Percentiles rank a stretch among this genome's conserved stretches.
Evolutionary conservation across 306 rosid genomes (phyloP).

Genomic region (Cyamopsis tetragonoloba): DNA sequence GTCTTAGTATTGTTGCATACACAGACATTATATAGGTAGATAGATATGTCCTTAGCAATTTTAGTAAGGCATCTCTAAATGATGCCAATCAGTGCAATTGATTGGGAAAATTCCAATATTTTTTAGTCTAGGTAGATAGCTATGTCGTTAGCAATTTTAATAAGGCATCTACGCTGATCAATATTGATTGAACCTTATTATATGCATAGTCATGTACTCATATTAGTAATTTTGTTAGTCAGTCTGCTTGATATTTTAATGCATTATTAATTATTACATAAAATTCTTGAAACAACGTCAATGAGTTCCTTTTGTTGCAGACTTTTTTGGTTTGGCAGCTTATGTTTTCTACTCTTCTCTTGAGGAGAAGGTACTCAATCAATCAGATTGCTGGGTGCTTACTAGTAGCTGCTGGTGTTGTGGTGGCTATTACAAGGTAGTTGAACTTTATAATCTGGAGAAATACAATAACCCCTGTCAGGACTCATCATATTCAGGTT

Average conservation of each 20-base stretch:
- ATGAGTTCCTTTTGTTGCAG: constrained; percentile 44
- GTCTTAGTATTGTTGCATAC: neutral
- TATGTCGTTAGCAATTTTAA: no score
- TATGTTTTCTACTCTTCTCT: constrained; percentile 49
- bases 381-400: constrained; percentile 76
- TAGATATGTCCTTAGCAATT: neutral
- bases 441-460: constrained; percentile 25
- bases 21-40: no score
- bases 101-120: neutral
- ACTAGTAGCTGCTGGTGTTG: constrained; percentile 72
- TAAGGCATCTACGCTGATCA: no score
- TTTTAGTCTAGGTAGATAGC: no score
- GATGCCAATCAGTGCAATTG: neutral
- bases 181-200: no score
- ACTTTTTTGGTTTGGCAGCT: constrained; percentile 94
- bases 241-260: constrained; percentile 9
- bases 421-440: constrained; percentile 75
- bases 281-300: constrained; percentile 17
- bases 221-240: neutral
- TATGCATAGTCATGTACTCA: neutral
- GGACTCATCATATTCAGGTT: constrained; percentile 17
- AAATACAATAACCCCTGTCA: constrained; percentile 7
- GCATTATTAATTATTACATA: neutral
- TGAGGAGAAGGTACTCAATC: constrained; percentile 65
- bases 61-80: constrained; percentile 8